phyloP scores from a whole-genome alignment of 805 yeast species.

The Candida montana region DNA sequence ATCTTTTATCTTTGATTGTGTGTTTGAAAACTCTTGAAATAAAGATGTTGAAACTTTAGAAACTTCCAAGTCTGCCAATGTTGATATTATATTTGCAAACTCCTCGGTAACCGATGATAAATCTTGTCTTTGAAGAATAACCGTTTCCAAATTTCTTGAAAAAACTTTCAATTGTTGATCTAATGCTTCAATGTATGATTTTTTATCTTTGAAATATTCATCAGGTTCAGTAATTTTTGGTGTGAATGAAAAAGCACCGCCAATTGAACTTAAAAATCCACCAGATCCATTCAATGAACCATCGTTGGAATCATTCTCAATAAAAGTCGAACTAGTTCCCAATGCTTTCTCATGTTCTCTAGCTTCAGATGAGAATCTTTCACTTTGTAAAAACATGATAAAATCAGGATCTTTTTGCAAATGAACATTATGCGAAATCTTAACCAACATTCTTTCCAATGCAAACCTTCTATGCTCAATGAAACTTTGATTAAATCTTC shows the following conservation, averaged over 20 bases:
- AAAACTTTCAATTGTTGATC: conserved; percentile 70
- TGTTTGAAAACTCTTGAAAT: conserved; percentile 62
- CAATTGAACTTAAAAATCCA: conserved; percentile 66
- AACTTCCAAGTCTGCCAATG: conserved; percentile 69
- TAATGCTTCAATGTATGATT: conserved; percentile 59
- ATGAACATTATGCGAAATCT: conserved; percentile 51
- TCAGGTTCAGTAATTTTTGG: conserved; percentile 74
- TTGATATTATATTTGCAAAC: conserved; percentile 48
- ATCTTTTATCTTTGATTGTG: conserved; percentile 67
- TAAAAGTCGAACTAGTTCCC: conserved; percentile 35
- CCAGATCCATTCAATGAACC: conserved; percentile 33
- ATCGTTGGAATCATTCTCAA: conserved; percentile 25
- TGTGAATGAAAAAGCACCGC: conserved; percentile 57
- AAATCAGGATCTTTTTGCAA: conserved; percentile 74
- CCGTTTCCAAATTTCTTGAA: conserved; percentile 64
- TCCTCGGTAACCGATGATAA: conserved; percentile 66
- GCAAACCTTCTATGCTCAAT: conserved; percentile 81
- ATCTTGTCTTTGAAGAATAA: conserved; percentile 72
- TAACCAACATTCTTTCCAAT: conserved; percentile 77
- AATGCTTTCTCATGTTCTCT: conserved; percentile 58
- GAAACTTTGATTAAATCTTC: conserved; percentile 85
- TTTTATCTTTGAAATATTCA: conserved; percentile 67
- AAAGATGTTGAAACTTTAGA: conserved; percentile 60
- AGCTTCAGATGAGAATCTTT: conserved; percentile 63
- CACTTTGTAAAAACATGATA: conserved; percentile 68